Evolutionary conservation across 768 basidiomycete species (phyloP), one percentile per base, ranked within the genome.

Genomic region (Leccinum uliginosum): DNA sequence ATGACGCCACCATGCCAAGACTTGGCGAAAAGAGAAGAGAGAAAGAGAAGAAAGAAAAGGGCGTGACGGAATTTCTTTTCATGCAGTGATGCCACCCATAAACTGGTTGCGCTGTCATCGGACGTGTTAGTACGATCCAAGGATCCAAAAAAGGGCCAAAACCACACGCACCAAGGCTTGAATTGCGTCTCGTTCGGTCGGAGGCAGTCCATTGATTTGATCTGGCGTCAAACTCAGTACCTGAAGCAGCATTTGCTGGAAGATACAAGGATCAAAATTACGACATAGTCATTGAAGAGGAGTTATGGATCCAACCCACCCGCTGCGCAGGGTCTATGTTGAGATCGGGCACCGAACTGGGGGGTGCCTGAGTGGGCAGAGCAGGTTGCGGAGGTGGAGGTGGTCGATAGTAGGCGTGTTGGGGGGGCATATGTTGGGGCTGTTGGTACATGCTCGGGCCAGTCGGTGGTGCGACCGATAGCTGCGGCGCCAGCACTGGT

Each of bases 151-250:
- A 8, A 9, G 17, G 29, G 30, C 30, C 30, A 30, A 30, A 12
- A 12, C 5, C 5, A 10, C 72, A 76, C 62, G 76, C 55, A 93
- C 92, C 70, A 96, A 68, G 68, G 88, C 85, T 71, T 89, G 79
- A 27, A 98, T 91, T 11, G 91, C 87, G 0, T 82, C 80, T 32
- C 88, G 80, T 64, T 96, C 93, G 2, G 80, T 78, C 5, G 89
- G 86, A 27, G 92, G 89, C 50, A 97, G 74, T 8, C 82, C 82
- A 48, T 85, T 85, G 59, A 98, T 89, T 70, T 96, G 93, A 46
- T 90, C 92, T 47, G 78, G 85, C 1, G 88, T 87, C 67, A 98
- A 71, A 58, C 78, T 82, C 30, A 98, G 74, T 0, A 98, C 93
- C 74, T 94, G 93, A 72, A 92, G 80, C 53, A 97, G 69, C 85